A percentile compares a stretch with the other conserved stretches of the same genome.
These are phyloP conservation scores for Capillidium rhysosporum DNA, from an alignment of 371 early-diverging fungal species.

Conservation along the genomic window DNA sequence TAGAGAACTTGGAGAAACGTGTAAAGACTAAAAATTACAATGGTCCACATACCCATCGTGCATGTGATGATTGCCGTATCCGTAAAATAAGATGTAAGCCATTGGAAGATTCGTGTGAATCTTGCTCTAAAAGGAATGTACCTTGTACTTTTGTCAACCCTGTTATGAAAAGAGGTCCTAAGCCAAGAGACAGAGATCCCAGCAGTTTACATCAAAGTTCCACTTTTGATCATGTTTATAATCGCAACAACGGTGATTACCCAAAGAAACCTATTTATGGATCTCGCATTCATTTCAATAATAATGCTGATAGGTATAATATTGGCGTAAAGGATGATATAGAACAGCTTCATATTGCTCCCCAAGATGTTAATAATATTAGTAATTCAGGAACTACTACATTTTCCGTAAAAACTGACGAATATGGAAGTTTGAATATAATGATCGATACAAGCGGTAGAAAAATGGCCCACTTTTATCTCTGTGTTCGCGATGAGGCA, in stretches of 20 bases:
- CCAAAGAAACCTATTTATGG: background rate
- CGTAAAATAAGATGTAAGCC: conserved; percentile 5
- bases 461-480: conserved; percentile 4
- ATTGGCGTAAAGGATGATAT: background rate
- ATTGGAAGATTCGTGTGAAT: background rate
- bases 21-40: background rate
- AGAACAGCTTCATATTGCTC: no score
- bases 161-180: conserved; percentile 5
- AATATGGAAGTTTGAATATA: conserved; percentile 1
- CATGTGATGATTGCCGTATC: conserved; percentile 5
- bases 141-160: conserved; percentile 4
- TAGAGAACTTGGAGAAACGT: background rate
- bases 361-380: background rate
- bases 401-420: background rate
- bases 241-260: background rate
- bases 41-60: background rate
- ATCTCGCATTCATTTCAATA: background rate
- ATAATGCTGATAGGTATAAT: no score
- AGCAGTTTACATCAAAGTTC: background rate
- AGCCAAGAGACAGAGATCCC: background rate
- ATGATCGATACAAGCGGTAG: background rate
- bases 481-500: background rate
- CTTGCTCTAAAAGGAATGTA: conserved; percentile 2
- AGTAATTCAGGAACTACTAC: background rate
- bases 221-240: background rate